phyloP scores from a whole-genome alignment of 306 rosid species.

The Bauhinia variegata region DNA sequence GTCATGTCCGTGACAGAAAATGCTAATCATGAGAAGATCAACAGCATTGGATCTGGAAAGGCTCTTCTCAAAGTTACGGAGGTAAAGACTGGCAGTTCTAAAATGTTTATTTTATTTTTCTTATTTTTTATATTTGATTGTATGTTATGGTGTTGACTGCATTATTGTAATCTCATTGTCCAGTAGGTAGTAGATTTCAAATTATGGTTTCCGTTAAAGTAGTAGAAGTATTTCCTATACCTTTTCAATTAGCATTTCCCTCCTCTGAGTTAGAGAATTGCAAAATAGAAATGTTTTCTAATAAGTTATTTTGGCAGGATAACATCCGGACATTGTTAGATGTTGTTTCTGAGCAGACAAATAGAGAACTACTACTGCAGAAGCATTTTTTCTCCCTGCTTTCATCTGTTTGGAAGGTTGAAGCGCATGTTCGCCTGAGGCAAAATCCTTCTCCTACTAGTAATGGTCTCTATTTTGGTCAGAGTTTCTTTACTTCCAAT shows the following conservation, averaged over 20 bases:
- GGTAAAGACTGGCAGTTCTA: constrained; percentile 52
- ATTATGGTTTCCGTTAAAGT: constrained; percentile 8
- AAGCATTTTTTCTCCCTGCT: constrained; percentile 86
- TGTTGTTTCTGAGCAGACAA: constrained; percentile 81
- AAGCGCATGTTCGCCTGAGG: constrained; percentile 46
- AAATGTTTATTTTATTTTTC: constrained; percentile 18
- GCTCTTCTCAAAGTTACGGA: constrained; percentile 92
- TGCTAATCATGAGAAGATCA: constrained; percentile 70
- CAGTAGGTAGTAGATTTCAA: constrained; percentile 25
- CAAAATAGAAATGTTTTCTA: not conserved
- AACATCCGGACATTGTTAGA: constrained; percentile 73
- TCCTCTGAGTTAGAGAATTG: constrained; percentile 3
- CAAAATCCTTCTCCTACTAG: constrained; percentile 46
- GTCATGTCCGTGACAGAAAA: constrained; percentile 64
- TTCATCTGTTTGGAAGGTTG: constrained; percentile 73
- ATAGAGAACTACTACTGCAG: constrained; percentile 81
- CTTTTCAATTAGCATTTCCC: constrained; percentile 1
- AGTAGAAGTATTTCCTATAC: not conserved
- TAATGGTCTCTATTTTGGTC: constrained; percentile 65
- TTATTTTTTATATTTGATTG: constrained; percentile 15
- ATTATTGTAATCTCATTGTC: constrained; percentile 26
- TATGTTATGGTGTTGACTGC: constrained; percentile 14
- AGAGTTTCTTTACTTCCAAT: constrained; percentile 49
- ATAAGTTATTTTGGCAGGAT: constrained; percentile 61
- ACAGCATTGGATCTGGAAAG: constrained; percentile 81